Evolutionary conservation across 345 rosid genomes (phyloP).

Genomic region (Stellera chamaejasme): DNA sequence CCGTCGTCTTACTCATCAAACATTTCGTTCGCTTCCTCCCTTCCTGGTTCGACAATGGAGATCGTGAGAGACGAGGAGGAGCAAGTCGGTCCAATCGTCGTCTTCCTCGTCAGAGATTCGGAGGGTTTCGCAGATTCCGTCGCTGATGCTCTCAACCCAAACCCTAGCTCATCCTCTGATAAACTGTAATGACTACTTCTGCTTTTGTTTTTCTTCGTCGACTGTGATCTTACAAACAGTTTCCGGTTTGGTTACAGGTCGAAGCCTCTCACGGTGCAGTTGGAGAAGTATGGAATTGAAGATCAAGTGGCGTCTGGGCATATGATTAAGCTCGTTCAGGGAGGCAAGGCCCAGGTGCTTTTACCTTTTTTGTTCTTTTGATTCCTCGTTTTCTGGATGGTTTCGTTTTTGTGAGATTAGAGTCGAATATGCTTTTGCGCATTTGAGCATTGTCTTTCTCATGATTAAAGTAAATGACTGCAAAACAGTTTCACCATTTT

Average conservation of each 20-base stretch:
- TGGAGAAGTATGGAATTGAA: conserved; percentile 38
- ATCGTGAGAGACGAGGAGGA: conserved; percentile 4
- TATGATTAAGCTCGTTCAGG: conserved; percentile 47
- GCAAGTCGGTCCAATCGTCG: conserved; percentile 50
- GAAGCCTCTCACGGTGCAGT: conserved; percentile 44
- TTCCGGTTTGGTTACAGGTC: conserved; percentile 26
- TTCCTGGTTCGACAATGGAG: no score
- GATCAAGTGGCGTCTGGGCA: conserved; percentile 33
- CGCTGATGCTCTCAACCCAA: conserved; percentile 34
- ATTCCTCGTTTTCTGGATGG: not conserved
- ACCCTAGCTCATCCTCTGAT: conserved; percentile 33
- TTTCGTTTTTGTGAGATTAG: no score
- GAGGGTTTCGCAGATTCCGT: conserved; percentile 46
- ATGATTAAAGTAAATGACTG: no score
- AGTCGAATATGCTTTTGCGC: no score
- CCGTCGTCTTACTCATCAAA: no score
- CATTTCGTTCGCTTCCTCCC: no score
- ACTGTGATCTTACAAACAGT: not conserved
- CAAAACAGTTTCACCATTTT: no score
- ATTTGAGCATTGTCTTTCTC: no score
- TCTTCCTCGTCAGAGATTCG: conserved; percentile 41
- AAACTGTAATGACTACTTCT: conserved; percentile 32
- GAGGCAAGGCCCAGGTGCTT: conserved; percentile 47
- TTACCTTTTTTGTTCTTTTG: not conserved
- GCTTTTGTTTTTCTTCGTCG: conserved; percentile 7